Conservation (phyloP, 345 rosid genomes). For the Populus euphratica region DNA sequence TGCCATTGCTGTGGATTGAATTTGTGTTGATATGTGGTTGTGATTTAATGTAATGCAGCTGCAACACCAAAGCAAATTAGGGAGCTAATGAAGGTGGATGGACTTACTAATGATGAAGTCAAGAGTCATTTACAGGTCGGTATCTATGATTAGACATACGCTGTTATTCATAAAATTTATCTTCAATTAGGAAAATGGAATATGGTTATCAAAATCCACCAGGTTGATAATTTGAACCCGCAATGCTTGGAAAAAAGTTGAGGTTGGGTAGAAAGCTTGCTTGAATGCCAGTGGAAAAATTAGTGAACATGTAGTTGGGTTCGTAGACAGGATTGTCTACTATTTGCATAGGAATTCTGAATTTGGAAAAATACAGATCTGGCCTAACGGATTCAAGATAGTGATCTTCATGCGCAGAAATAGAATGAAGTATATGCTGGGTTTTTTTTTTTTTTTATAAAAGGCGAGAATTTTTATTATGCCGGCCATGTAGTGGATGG, state of each 20-base stretch:
- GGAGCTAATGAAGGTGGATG: conserved; percentile 95
- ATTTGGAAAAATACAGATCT: background rate
- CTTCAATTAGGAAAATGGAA: background rate
- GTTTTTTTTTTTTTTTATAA: too few species aligned
- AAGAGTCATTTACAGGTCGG: conserved; percentile 97
- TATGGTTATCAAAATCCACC: background rate
- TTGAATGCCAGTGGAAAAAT: background rate
- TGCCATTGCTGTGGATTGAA: background rate
- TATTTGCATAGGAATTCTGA: background rate
- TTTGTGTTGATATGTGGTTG: background rate
- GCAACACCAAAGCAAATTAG: conserved; percentile 96
- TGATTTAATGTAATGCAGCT: conserved; percentile 34
- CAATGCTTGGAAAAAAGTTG: background rate
- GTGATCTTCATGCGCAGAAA: background rate
- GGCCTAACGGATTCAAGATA: background rate
- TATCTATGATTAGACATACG: background rate
- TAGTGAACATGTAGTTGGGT: background rate
- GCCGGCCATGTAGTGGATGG: too few species aligned
- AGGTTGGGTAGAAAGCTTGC: background rate
- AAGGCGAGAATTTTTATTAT: too few species aligned
- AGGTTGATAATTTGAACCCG: background rate
- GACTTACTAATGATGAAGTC: conserved; percentile 92
- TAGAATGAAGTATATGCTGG: background rate
- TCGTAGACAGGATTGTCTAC: background rate
- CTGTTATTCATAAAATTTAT: background rate